Evolutionary conservation across 2,329 filamentous ascomycete genomes (phyloP).

Genomic region (Podosphaera xanthii): DNA sequence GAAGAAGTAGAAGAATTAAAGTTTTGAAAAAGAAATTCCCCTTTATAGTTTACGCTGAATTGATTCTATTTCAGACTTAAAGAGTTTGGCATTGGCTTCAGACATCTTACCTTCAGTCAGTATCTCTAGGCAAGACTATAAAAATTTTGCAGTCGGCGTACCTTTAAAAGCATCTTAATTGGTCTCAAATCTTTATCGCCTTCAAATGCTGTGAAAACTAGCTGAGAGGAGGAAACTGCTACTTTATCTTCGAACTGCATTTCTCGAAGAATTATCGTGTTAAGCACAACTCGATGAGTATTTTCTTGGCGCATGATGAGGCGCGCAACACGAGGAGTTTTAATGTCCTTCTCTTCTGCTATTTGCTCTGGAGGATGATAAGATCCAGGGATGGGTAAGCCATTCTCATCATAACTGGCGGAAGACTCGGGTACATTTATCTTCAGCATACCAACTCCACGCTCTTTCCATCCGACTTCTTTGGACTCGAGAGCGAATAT

Average conservation of each 20-base stretch:
- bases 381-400: constrained; percentile 24
- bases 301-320: constrained; percentile 84
- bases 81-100: constrained; percentile 14
- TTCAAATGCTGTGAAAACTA: constrained; percentile 40
- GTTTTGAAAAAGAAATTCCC: neutral
- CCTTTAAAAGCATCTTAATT: constrained; percentile 37
- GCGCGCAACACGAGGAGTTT: constrained; percentile 29
- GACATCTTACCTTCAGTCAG: constrained; percentile 13
- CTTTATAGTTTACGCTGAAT: constrained; percentile 15
- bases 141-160: constrained; percentile 17
- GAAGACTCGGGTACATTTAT: constrained; percentile 48
- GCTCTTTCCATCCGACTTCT: constrained; percentile 60
- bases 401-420: constrained; percentile 30
- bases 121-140: neutral
- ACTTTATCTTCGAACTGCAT: constrained; percentile 64
- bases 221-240: constrained; percentile 30
- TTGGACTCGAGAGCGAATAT: constrained; percentile 52
- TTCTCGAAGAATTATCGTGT: constrained; percentile 55
- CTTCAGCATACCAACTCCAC: constrained; percentile 64
- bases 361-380: constrained; percentile 28
- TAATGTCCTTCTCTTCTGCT: constrained; percentile 13
- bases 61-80: constrained; percentile 15
- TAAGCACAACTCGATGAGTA: constrained; percentile 67
- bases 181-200: constrained; percentile 29
- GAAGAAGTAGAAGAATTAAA: neutral